Conservation (phyloP, 768 basidiomycete genomes). For the Strobilomyces confusus region DNA sequence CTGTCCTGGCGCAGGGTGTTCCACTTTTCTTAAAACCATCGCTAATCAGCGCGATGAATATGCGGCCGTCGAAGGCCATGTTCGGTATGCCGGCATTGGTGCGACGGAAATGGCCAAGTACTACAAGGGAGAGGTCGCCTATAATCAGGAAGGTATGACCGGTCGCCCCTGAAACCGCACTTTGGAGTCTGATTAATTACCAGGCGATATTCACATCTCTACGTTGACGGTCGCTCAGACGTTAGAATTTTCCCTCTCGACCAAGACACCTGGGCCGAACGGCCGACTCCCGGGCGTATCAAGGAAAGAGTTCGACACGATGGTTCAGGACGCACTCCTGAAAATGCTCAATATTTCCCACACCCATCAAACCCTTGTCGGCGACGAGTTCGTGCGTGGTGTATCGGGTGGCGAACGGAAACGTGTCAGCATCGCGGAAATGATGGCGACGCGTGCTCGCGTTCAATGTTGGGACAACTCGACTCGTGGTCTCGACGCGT, state of each 20-base stretch:
- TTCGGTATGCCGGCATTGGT: constrained; percentile 79
- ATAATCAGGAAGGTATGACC: constrained; percentile 64
- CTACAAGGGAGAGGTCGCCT: constrained; percentile 78
- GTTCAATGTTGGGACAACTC: constrained; percentile 84
- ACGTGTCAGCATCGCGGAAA: constrained; percentile 79
- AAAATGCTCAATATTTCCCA: constrained; percentile 83
- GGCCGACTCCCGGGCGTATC: constrained; percentile 68
- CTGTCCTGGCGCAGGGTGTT: constrained; percentile 81
- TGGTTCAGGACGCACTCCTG: constrained; percentile 60
- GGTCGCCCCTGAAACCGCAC: background rate
- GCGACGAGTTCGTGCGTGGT: constrained; percentile 82
- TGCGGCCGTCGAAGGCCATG: constrained; percentile 59
- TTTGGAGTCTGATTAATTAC: background rate
- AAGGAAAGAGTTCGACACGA: constrained; percentile 50
- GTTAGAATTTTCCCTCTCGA: constrained; percentile 63
- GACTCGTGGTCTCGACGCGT: constrained; percentile 78
- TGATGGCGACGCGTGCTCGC: constrained; percentile 77
- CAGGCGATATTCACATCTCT: constrained; percentile 79
- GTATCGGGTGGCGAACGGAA: constrained; percentile 81
- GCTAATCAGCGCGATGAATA: constrained; percentile 72
- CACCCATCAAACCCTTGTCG: constrained; percentile 74
- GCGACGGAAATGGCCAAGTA: constrained; percentile 70
- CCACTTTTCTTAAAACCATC: constrained; percentile 81
- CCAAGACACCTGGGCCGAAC: constrained; percentile 71
- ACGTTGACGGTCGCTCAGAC: constrained; percentile 81